Percentiles rank a stretch among this genome's conserved stretches.
phyloP scores from a whole-genome alignment of 805 yeast genomes.

The Yarrowia alimentaria region DNA sequence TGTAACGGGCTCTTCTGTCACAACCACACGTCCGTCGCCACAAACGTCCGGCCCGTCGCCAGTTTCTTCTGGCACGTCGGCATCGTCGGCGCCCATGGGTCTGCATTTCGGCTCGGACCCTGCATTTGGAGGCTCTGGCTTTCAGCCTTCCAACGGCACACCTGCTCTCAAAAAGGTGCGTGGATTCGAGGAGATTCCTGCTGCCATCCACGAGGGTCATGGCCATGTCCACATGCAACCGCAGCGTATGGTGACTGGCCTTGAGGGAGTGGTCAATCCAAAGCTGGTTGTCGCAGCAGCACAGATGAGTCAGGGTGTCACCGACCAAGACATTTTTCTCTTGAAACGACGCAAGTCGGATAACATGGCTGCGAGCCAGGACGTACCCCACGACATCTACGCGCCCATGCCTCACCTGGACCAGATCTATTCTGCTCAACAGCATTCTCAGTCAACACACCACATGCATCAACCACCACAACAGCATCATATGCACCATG shows the following conservation, averaged over 20 bases:
- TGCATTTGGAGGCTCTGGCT: conserved; percentile 24
- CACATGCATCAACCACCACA: conserved; percentile 18
- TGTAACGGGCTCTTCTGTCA: conserved; percentile 15
- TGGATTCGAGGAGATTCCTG: conserved; percentile 14
- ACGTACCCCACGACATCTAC: conserved; percentile 19
- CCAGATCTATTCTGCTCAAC: conserved; percentile 13
- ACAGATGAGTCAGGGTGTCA: conserved; percentile 19
- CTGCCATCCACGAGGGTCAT: conserved; percentile 17
- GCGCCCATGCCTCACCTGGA: conserved; percentile 14
- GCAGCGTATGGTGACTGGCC: conserved; percentile 15
- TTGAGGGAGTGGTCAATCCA: conserved; percentile 26
- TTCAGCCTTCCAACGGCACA: conserved; percentile 18
- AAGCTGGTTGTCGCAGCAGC: conserved; percentile 14
- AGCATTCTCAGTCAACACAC: no score
- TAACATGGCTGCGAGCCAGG: conserved; percentile 5
- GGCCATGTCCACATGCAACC: conserved; percentile 23
- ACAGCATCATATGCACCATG: conserved; percentile 6
- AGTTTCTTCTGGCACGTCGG: conserved; percentile 12
- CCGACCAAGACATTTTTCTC: conserved; percentile 11
- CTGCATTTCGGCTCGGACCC: conserved; percentile 27
- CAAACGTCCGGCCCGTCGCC: conserved; percentile 19
- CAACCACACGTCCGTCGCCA: conserved; percentile 10
- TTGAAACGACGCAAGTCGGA: conserved; percentile 24
- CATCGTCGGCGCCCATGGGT: conserved; percentile 21
- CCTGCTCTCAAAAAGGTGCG: conserved; percentile 13